Conservation (phyloP, 768 basidiomycete species). For the Serendipita sp. region DNA sequence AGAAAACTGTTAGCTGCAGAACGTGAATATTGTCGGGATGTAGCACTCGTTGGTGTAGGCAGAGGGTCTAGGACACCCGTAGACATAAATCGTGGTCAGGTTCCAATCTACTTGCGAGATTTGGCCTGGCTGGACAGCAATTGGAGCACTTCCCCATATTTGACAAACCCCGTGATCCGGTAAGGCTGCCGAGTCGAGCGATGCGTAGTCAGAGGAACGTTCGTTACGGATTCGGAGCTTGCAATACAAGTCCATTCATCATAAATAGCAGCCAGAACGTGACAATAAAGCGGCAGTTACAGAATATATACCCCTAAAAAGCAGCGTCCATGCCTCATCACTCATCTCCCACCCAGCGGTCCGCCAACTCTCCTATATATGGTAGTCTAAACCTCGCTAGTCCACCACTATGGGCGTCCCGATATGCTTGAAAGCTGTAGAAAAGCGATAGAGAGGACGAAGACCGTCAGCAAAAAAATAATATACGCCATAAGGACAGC, state of each 20-base stretch:
- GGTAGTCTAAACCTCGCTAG: slow-evolving; percentile 47
- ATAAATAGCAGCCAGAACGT: not conserved
- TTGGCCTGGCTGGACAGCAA: not conserved
- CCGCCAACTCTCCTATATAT: slow-evolving; percentile 44
- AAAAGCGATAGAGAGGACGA: slow-evolving; percentile 12
- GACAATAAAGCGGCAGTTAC: too few relatives aligned
- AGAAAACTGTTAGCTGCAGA: not conserved
- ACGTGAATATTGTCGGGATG: slow-evolving; percentile 1
- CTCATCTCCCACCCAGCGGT: slow-evolving; percentile 53
- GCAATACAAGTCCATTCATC: not conserved
- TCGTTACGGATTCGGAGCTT: not conserved
- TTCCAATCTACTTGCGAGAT: not conserved
- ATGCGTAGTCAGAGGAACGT: not conserved
- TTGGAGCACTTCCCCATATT: not conserved
- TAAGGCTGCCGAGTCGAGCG: not conserved
- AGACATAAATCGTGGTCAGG: slow-evolving; percentile 25
- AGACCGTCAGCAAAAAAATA: slow-evolving; percentile 11
- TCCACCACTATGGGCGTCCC: slow-evolving; percentile 33
- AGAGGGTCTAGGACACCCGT: slow-evolving; percentile 29
- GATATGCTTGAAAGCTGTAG: slow-evolving; percentile 32
- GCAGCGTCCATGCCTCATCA: slow-evolving; percentile 13
- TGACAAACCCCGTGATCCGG: not conserved
- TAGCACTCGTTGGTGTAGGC: not conserved
- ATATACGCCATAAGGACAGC: not conserved
- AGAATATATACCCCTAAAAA: too few relatives aligned